Percentiles rank a stretch among this genome's conserved stretches.
These are phyloP conservation scores for Plasmodium inui DNA, from an alignment of 169 alveolate species.

Conservation along the genomic window DNA sequence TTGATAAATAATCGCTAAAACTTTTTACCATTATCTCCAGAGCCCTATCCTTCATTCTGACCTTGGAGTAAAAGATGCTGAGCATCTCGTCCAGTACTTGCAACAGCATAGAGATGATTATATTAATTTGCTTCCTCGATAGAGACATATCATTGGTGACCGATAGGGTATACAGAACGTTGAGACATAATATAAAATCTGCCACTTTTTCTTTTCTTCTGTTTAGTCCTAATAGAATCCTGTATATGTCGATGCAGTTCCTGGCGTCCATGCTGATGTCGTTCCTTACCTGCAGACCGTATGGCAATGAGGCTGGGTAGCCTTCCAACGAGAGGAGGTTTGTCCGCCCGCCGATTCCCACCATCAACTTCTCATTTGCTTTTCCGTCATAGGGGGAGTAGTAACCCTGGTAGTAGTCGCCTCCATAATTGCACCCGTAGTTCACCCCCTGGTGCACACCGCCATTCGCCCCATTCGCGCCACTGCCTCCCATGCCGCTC, in stretches of 20 bases:
- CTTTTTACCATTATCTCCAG: slow-evolving; percentile 31
- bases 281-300: neutral
- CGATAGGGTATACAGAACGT: slow-evolving; percentile 44
- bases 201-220: slow-evolving; percentile 58
- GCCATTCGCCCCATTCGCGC: no score
- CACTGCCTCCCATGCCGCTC: neutral
- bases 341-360: neutral
- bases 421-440: neutral
- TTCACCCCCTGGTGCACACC: neutral
- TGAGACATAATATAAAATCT: slow-evolving; percentile 64
- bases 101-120: slow-evolving; percentile 37
- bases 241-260: slow-evolving; percentile 58
- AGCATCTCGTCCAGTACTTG: slow-evolving; percentile 50
- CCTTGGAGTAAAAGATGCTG: neutral
- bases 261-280: neutral
- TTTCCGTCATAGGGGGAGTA: neutral
- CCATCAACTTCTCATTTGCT: neutral
- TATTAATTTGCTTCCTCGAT: slow-evolving; percentile 27
- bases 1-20: slow-evolving; percentile 2
- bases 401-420: neutral
- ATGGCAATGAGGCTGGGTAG: neutral
- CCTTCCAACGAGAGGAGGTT: neutral
- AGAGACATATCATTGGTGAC: slow-evolving; percentile 8
- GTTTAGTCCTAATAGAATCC: slow-evolving; percentile 37
- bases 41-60: slow-evolving; percentile 40